phyloP scores from a whole-genome alignment of 257 asterid species.

The Capsicum baccatum region DNA sequence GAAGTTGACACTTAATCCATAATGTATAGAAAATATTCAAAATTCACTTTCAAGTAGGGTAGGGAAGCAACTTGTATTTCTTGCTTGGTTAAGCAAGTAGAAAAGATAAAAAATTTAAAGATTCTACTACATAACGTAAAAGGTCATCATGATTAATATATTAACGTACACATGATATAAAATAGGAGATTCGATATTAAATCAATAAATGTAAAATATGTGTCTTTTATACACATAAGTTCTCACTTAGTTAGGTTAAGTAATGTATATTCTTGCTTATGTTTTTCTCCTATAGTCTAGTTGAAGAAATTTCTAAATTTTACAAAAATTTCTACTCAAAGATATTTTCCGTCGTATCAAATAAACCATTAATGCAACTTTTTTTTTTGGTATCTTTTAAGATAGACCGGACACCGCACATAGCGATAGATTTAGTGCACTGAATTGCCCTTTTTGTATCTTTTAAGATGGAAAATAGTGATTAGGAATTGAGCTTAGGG shows the following conservation, averaged over 20 bases:
- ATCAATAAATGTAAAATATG: neutral
- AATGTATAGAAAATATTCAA: neutral
- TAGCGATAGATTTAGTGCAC: too few relatives aligned
- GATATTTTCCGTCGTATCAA: neutral
- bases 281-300: neutral
- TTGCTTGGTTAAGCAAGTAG: neutral
- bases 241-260: too few relatives aligned
- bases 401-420: neutral
- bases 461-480: neutral
- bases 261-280: too few relatives aligned
- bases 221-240: neutral
- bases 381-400: neutral
- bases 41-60: neutral
- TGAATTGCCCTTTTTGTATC: neutral
- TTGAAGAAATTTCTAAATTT: neutral
- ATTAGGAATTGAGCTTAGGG: neutral
- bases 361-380: too few relatives aligned
- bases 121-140: neutral
- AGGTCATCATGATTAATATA: neutral
- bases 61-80: neutral
- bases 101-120: neutral
- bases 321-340: too few relatives aligned
- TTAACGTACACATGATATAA: neutral
- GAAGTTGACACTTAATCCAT: constrained; percentile 16
- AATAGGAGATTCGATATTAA: neutral